Evolutionary conservation across 768 basidiomycete genomes (phyloP).

Genomic region (Trametes meyenii): DNA sequence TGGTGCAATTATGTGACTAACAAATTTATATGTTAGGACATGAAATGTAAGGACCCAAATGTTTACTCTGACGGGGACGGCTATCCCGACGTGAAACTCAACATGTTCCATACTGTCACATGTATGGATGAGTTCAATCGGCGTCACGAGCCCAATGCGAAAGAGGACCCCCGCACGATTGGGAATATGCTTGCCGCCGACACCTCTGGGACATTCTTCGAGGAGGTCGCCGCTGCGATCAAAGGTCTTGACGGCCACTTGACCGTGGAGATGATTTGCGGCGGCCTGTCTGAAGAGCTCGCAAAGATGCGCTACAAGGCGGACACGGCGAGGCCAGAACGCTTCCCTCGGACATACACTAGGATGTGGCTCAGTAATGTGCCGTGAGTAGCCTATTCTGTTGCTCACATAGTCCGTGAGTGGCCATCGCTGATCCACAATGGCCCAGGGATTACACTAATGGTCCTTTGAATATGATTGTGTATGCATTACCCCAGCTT

Average conservation of each 20-base stretch:
- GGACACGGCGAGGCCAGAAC: constrained; percentile 29
- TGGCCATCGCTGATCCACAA: neutral
- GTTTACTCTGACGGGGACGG: constrained; percentile 4
- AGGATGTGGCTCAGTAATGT: constrained; percentile 42
- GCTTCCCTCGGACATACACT: constrained; percentile 37
- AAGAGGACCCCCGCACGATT: neutral
- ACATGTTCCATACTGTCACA: constrained; percentile 1
- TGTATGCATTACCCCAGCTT: constrained; percentile 34
- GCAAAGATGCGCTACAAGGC: constrained; percentile 33
- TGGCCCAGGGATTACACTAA: constrained; percentile 36
- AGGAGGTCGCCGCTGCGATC: constrained; percentile 31
- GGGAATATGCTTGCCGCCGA: neutral
- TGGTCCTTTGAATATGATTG: constrained; percentile 33
- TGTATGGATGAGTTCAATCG: neutral
- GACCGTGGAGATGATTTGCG: constrained; percentile 35
- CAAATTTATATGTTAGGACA: neutral
- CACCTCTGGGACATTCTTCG: constrained; percentile 31
- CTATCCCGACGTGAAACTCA: neutral
- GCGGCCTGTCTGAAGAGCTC: constrained; percentile 37
- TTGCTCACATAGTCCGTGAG: neutral
- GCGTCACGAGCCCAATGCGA: neutral
- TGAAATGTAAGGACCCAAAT: neutral
- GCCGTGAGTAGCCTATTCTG: constrained; percentile 30
- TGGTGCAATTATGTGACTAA: neutral
- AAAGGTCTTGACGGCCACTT: constrained; percentile 29